Evolutionary conservation across 1,284 basidiomycete species (phyloP), one percentile per base, ranked within the genome.

Genomic region (Ceratobasidium sp.): DNA sequence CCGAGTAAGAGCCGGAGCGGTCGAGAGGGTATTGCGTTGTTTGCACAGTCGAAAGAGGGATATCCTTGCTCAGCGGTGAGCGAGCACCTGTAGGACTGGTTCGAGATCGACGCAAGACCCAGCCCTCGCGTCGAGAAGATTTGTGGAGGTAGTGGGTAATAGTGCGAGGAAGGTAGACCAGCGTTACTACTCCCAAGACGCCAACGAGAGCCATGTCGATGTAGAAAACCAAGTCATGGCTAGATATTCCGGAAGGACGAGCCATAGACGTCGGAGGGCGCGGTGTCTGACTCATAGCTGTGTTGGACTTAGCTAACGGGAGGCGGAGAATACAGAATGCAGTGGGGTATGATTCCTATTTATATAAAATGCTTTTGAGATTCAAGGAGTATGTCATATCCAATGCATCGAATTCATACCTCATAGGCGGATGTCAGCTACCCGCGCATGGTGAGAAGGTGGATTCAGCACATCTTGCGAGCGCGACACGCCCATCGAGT

Each of bases 151-250:
- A 76, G 12, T 63, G 73, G 23, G 63, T 40, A 39, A 76, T 58
- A 20, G 63, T 76, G 18, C 63, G 63, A 4, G 73, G 73, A 1
- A 76, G 61, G 15, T 66, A 66, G 4, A 58, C 18, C 1, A 76
- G 63, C 3, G 63, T 76, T n/a, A 51, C 33, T 9, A 28, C 49
- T 1, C 61, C 63, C 23, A 76, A 23, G 63, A 76, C 39, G n/a
- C 61, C 61, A 26, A 76, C 39, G n/a, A 76, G 28, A n/a, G 15
- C 23, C 73, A 76, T 67, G 39, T 76, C 63, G 18, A 58, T 67
- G 26, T 76, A 67, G 40, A 42, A 67, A 4, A 67, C 33, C n/a
- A 76, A 15, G 33, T 76, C 63, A 23, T 67, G 28, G 39, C 40
- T 76, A 20, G 61, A 15, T 15, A 76, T 63, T 9, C 56, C 56